Conservation (phyloP, 2,329 filamentous ascomycete species). For the Venturia oleaginea region DNA sequence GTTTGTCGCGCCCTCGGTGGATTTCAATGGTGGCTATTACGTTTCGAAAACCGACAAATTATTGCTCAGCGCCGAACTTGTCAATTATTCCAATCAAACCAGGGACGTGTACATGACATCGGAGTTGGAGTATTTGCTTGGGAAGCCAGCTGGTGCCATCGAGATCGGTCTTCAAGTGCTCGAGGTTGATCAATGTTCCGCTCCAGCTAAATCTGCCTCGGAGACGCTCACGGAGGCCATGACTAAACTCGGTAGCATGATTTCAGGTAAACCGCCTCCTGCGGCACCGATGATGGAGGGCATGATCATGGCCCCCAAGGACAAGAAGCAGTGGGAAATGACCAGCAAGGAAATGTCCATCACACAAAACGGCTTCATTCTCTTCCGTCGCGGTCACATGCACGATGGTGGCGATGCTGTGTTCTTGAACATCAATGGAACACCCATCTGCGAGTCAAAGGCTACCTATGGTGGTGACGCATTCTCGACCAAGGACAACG, state of each 20-base stretch:
- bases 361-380: slow-evolving; percentile 1
- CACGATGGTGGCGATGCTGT: slow-evolving; percentile 6
- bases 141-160: not conserved
- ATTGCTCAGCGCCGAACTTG: not conserved
- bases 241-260: not conserved
- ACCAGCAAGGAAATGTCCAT: slow-evolving; percentile 2
- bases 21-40: slow-evolving; percentile 11
- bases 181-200: not conserved
- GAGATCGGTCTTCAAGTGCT: slow-evolving; percentile 1
- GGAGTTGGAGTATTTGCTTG: slow-evolving; percentile 4
- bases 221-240: not conserved
- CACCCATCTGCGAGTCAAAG: not conserved
- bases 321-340: not conserved
- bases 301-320: not conserved
- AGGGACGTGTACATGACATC: not conserved
- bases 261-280: not conserved
- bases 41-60: slow-evolving; percentile 4
- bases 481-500: not conserved
- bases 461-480: slow-evolving; percentile 3
- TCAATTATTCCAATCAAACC: slow-evolving; percentile 6
- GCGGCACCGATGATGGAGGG: not conserved
- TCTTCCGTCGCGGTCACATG: not conserved
- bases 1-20: not conserved
- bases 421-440: not conserved
- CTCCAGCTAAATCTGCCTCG: not conserved